Conservation (phyloP, 257 asterid species). For the Ilex asprella region DNA sequence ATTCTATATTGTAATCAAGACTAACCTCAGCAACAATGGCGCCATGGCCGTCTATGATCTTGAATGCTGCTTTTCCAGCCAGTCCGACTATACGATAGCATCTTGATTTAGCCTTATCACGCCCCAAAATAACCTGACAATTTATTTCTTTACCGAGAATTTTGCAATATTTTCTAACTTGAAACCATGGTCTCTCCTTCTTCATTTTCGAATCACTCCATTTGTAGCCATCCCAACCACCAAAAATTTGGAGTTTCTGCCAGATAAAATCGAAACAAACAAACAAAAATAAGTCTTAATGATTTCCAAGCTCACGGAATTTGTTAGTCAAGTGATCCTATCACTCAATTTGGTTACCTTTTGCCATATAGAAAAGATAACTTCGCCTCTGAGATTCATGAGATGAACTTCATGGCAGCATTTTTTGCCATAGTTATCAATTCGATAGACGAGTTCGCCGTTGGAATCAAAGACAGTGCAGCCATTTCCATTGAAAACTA, state of each 20-base stretch:
- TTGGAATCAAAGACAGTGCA: constrained; percentile 62
- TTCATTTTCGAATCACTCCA: constrained; percentile 24
- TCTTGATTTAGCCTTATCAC: constrained; percentile 19
- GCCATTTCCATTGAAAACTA: constrained; percentile 69
- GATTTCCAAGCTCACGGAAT: too few relatives aligned
- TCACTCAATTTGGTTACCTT: constrained; percentile 29
- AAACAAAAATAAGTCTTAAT: too few relatives aligned
- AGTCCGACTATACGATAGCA: constrained; percentile 33
- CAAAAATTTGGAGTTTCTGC: constrained; percentile 42
- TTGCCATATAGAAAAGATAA: constrained; percentile 54
- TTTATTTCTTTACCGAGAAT: constrained; percentile 22
- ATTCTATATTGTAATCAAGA: neutral
- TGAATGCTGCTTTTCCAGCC: constrained; percentile 41
- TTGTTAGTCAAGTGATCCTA: too few relatives aligned
- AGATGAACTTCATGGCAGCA: constrained; percentile 48
- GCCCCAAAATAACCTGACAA: constrained; percentile 32
- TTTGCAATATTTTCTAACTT: constrained; percentile 33
- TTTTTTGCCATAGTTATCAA: constrained; percentile 66
- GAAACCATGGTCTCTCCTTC: constrained; percentile 35
- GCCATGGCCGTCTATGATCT: constrained; percentile 40
- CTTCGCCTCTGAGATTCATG: constrained; percentile 62
- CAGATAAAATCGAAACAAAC: neutral
- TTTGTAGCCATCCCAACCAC: constrained; percentile 53
- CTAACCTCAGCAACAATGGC: constrained; percentile 56
- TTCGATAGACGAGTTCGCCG: constrained; percentile 63